These are phyloP conservation scores for Fusarium nodosum DNA, from an alignment of 2,329 filamentous ascomycete genomes.

Conservation along the genomic window DNA sequence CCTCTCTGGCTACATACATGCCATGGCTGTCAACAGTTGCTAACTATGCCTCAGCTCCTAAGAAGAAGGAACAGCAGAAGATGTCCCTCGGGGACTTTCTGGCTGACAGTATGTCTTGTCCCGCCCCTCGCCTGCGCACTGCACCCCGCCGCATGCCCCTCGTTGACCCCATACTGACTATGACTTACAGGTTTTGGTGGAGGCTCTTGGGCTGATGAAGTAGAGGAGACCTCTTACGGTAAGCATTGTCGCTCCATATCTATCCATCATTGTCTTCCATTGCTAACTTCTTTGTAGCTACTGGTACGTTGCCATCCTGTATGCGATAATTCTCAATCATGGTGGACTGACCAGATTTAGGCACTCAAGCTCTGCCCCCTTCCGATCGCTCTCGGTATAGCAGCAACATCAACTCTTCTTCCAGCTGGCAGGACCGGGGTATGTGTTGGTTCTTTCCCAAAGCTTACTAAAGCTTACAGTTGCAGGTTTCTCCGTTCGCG, in stretches of 20 bases:
- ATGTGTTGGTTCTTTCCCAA: slow-evolving; percentile 37
- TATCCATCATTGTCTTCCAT: slow-evolving; percentile 34
- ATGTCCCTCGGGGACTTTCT: slow-evolving; percentile 98
- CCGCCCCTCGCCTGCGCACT: slow-evolving; percentile 50
- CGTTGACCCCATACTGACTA: slow-evolving; percentile 47
- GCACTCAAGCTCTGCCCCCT: slow-evolving; percentile 70
- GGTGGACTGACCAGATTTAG: slow-evolving; percentile 54
- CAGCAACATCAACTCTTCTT: slow-evolving; percentile 51
- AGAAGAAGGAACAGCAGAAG: slow-evolving; percentile 95
- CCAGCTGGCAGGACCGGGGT: slow-evolving; percentile 62
- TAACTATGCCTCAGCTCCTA: slow-evolving; percentile 74
- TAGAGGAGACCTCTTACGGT: slow-evolving; percentile 86
- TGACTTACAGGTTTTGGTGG: slow-evolving; percentile 64
- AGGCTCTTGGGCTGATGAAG: slow-evolving; percentile 98
- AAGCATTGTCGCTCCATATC: slow-evolving; percentile 57
- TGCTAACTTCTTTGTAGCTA: slow-evolving; percentile 53
- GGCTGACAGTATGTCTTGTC: slow-evolving; percentile 79
- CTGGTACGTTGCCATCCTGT: slow-evolving; percentile 53
- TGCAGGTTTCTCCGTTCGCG: slow-evolving; percentile 72
- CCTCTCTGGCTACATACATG: slow-evolving; percentile 12
- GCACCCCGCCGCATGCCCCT: slow-evolving; percentile 46
- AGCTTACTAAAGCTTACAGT: slow-evolving; percentile 40
- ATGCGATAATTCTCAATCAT: slow-evolving; percentile 23
- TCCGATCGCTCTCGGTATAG: slow-evolving; percentile 60
- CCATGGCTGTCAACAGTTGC: slow-evolving; percentile 15